Conservation (phyloP, 495 filamentous ascomycete genomes). For the Penicillium chermesinum region DNA sequence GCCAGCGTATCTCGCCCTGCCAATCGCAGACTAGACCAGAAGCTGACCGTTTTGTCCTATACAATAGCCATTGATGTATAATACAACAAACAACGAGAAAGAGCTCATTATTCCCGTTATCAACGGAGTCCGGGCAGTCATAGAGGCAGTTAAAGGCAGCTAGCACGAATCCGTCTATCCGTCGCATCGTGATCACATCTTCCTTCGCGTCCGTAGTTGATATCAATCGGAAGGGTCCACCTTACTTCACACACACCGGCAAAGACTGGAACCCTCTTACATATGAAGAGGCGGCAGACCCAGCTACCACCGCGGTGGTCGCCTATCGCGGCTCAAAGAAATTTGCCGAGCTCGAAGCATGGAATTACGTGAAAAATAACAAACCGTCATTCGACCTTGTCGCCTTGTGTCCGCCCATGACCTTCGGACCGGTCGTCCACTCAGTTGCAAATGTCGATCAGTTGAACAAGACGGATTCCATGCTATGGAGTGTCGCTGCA, state of each 20-base stretch:
- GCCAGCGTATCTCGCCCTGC: neutral
- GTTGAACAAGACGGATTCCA: neutral
- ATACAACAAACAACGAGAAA: conserved; percentile 1
- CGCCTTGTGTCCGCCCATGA: conserved; percentile 1
- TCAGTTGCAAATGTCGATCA: neutral
- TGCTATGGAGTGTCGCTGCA: neutral
- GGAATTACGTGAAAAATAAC: neutral
- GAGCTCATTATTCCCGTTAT: conserved; percentile 1
- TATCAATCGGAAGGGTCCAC: neutral
- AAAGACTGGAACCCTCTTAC: conserved; percentile 5
- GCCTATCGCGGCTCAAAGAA: neutral
- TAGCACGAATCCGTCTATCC: neutral
- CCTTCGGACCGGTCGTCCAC: neutral
- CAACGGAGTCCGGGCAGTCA: neutral
- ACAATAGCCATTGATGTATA: neutral
- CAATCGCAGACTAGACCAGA: neutral
- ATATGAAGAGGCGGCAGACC: neutral
- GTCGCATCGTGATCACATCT: conserved; percentile 1
- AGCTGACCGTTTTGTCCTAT: neutral
- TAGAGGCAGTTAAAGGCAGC: neutral
- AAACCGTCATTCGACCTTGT: neutral
- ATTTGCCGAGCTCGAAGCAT: neutral
- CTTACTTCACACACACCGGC: conserved; percentile 1
- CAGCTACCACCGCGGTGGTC: neutral
- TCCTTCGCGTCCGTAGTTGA: conserved; percentile 1